Evolutionary conservation across 2,329 filamentous ascomycete species (phyloP), one percentile per base, ranked within the genome.

Genomic region (Colletotrichum horii): DNA sequence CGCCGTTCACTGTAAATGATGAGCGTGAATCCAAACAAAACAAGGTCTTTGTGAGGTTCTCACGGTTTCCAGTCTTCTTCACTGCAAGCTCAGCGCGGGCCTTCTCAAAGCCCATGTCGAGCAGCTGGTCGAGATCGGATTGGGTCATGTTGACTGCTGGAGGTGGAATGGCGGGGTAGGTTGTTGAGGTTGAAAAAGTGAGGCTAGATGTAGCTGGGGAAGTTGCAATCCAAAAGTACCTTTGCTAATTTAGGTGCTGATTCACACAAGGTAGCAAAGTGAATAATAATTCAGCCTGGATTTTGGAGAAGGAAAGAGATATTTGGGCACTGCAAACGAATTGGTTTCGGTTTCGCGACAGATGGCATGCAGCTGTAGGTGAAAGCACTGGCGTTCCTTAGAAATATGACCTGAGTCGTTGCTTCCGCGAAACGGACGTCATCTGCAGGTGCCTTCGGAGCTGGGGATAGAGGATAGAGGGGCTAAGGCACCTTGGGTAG

Each of bases 11-110:
- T 96, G 77, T 71, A 43, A 36, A 65, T 32, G 58, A 32, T 66
- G 56, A 80, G 78, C 43, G 14, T 38, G 28, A 6, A 19, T 12
- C 28, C 38, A 26, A 22, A 19, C n/a, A 19, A 26, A 16, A n/a
- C 9, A 30, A 32, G 6, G 34, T 7, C 24, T 32, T 48, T n/a
- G 9, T 8, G 19, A 26, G 66, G 30, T 87, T n/a, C 94, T 86
- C 88, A 95, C 96, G 86, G 74, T 94, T 94, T 77, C 96, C 95
- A 15, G 93, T 91, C 82, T 94, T 95, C 86, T 96, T 95, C 78
- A 98, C 89, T 43, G 97, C 97, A 61, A 98, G 86, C 83, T 96
- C 91, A 62, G 95, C 93, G 78, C 95, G 93, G 81, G 95, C 92
- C 81, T 92, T 91, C 78, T 98, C 95, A 82, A 99, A 99, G 85